Evolutionary conservation across 768 basidiomycete species (phyloP), one percentile per base, ranked within the genome.

Genomic region (Amanita molliuscula): DNA sequence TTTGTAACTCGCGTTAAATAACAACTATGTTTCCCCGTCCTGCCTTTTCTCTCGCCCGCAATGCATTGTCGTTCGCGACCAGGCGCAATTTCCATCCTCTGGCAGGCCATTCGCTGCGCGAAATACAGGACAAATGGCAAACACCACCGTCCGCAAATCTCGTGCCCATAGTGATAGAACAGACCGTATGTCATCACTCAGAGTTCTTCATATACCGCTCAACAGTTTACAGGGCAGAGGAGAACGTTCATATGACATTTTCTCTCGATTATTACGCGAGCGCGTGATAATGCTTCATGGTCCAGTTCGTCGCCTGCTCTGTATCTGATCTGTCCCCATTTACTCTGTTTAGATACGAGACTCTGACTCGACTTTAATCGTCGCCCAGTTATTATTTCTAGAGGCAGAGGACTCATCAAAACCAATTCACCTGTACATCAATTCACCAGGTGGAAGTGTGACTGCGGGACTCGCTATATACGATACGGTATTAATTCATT

Each of bases 381-480:
- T 96, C 6, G 90, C 94, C 1, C 94, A 97, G 60, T 73, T 98
- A 6, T 80, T 98, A 36, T 97, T 95, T 65, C 75, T 97, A 52
- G 95, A 98, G 71, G 94, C 95, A 1, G 94, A 95, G 65, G 93
- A 97, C 56, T 81, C 92, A 0, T 81, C 83, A 7, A 90, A 91
- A 62, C 95, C 95, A 3, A 96, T 98, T 49, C 93, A 95, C 59
- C 68, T 98, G 9, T 98, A 98, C 66, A 95, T 98, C 57, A 97
- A 97, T 67, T 93, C 89, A 6, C 95, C 95, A 0, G 95, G 95
- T 2, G 95, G 95, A 26, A 88, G 87, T 59, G 95, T 98, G 34
- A 95, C 94, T 0, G 91, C 93, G 43, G 95, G 95, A 7, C 71
- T 98, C 52, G 95, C 94, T 15, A 95, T 98, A 44, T 98, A 98